A percentile compares a stretch with the other conserved stretches of the same genome.
phyloP scores from a whole-genome alignment of 2,329 filamentous ascomycete species.

The Sporothrix dimorphospora region DNA sequence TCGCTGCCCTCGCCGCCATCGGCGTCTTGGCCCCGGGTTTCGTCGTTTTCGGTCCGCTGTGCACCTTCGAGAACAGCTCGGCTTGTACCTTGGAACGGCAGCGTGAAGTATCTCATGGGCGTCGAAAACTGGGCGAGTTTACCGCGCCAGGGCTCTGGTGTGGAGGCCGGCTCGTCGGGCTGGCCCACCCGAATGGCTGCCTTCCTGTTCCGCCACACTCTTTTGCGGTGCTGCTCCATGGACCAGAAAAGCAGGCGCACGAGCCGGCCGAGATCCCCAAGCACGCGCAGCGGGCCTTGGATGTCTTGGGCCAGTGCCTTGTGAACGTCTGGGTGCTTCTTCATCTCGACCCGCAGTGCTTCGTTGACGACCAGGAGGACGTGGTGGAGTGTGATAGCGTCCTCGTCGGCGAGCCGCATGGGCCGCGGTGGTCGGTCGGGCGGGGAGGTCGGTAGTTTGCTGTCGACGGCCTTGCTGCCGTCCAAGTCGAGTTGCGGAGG shows the following conservation, averaged over 20 bases:
- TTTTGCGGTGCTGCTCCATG: constrained; percentile 8
- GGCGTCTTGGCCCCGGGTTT: no score
- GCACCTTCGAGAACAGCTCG: not conserved
- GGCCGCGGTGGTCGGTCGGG: not conserved
- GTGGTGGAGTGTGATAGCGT: not conserved
- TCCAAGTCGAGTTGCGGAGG: not conserved
- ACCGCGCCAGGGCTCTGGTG: not conserved
- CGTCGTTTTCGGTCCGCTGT: not conserved
- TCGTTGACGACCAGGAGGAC: constrained; percentile 1
- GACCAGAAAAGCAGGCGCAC: constrained; percentile 4
- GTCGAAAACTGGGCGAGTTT: not conserved
- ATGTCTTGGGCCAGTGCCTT: not conserved
- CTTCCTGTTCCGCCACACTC: not conserved
- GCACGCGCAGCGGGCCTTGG: not conserved
- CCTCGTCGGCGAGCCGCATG: not conserved
- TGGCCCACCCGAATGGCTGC: not conserved
- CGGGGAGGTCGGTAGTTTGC: not conserved
- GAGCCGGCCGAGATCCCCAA: not conserved
- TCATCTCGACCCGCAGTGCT: not conserved
- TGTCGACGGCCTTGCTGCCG: not conserved
- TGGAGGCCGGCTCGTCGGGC: not conserved
- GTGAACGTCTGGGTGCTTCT: constrained; percentile 1
- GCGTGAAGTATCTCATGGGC: not conserved
- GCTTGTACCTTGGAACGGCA: not conserved
- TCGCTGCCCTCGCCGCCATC: not conserved